Percentiles rank a stretch among this genome's conserved stretches.
phyloP scores from a whole-genome alignment of 805 yeast genomes.

The Candida dajiaensis region DNA sequence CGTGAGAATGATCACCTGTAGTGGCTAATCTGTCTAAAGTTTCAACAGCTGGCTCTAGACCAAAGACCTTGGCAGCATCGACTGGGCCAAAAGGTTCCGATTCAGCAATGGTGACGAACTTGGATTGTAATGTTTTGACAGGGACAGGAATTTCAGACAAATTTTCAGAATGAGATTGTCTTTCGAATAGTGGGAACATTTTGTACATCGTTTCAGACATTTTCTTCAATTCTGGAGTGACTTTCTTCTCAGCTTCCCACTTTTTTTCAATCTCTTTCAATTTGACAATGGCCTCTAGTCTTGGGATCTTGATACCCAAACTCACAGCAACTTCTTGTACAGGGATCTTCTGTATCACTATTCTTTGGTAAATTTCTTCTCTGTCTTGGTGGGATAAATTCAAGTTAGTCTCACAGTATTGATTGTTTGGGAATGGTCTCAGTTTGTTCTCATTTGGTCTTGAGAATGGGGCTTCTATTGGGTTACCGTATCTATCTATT shows the following conservation, averaged over 20 bases:
- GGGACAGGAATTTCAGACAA: slow-evolving; percentile 94
- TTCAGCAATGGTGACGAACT: slow-evolving; percentile 87
- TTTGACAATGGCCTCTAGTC: slow-evolving; percentile 83
- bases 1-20: slow-evolving; percentile 45
- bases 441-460: slow-evolving; percentile 24
- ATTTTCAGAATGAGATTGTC: slow-evolving; percentile 52
- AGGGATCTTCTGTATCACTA: slow-evolving; percentile 44
- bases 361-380: slow-evolving; percentile 50
- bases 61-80: slow-evolving; percentile 85
- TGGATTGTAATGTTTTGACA: slow-evolving; percentile 69
- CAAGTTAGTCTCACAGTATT: slow-evolving; percentile 60
- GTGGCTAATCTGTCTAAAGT: slow-evolving; percentile 65
- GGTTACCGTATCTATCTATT: slow-evolving; percentile 18
- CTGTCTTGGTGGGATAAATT: slow-evolving; percentile 56
- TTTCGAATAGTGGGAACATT: slow-evolving; percentile 72
- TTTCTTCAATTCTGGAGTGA: slow-evolving; percentile 49
- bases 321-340: slow-evolving; percentile 72
- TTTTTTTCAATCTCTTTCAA: slow-evolving; percentile 59
- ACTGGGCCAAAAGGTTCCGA: slow-evolving; percentile 93
- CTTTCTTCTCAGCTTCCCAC: slow-evolving; percentile 46
- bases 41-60: slow-evolving; percentile 79
- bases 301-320: slow-evolving; percentile 74
- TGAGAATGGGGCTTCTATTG: slow-evolving; percentile 5
- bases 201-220: slow-evolving; percentile 61
- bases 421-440: slow-evolving; percentile 81